A percentile compares a stretch with the other conserved stretches of the same genome.
Conservation (phyloP, 177 flowering plant genomes). For the Telopea speciosissima region DNA sequence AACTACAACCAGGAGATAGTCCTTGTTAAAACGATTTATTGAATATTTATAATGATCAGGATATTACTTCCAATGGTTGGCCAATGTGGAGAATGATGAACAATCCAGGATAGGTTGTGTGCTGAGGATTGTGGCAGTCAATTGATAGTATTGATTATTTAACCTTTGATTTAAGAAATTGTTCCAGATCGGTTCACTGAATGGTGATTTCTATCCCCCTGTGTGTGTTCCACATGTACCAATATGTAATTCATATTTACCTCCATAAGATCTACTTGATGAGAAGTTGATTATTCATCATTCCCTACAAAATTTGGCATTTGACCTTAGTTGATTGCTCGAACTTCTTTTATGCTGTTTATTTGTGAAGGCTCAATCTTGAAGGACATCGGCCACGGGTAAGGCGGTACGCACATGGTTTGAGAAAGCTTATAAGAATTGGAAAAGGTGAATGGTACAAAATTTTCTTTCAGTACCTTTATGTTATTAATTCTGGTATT, state of each 20-base stretch:
- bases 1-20: background rate
- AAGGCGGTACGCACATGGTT: slow-evolving; percentile 69
- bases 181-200: background rate
- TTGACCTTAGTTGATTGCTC: background rate
- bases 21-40: background rate
- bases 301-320: background rate
- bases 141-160: no score
- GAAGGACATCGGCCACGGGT: slow-evolving; percentile 79
- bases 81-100: background rate
- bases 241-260: background rate
- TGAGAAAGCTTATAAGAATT: slow-evolving; percentile 69
- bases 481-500: no score
- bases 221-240: background rate
- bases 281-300: background rate
- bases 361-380: slow-evolving; percentile 64
- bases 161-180: background rate
- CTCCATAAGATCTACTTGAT: background rate
- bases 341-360: slow-evolving; percentile 3
- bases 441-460: slow-evolving; percentile 56
- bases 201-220: background rate
- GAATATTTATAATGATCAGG: background rate
- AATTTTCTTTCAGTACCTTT: no score
- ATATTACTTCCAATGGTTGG: background rate
- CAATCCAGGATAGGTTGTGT: background rate
- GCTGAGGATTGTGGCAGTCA: background rate